Base-by-base conservation (phyloP, 257 asterid species). In the Rubia yunnanensis region DNA sequence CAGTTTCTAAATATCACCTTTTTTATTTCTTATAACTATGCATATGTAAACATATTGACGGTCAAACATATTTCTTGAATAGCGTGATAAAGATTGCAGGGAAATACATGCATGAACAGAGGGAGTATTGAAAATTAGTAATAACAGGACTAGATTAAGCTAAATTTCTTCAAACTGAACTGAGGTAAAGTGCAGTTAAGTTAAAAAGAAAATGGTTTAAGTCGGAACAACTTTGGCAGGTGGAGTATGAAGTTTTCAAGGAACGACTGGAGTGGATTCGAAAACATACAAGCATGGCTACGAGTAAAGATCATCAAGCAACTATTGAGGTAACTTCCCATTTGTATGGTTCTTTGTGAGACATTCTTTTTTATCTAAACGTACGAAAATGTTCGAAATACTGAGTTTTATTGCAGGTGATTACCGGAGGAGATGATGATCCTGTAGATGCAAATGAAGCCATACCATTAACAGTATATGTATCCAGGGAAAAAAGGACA, bases 401-500 rank as follows among this genome's bases (percentile, higher is more conserved):
- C 14, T 53, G 30, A 54, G 2, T 56, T 32, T 59, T 59, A 23
- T 41, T 26, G 64, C 79, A 88, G 96, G 79, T 81, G 39, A 84
- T 86, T 50, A 61, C 64, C 1, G 79, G 73, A 58, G 67, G 1
- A 68, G 36, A 54, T 67, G 55, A 8, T 44, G 68, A 44, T 64
- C 10, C 57, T 22, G 4, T 13, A 20, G 66, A 11, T 49, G 60
- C 46, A 18, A 39, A 52, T 10, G 59, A 57, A 64, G 57, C 63
- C 36, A 66, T 83, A 84, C 85, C 89, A 30, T 71, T 80, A 22
- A 85, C 85, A 23, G 88, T 82, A 30, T 88, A 88, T 67, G 81
- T 83, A 35, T 74, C 91, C 27, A 73, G 96, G 50, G 96, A 88
- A 76, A 86, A 86, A 75, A 74, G 83, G 57, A 80, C 89, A 23